A percentile compares a stretch with the other conserved stretches of the same genome.
These are phyloP conservation scores for Vitellaria paradoxa DNA, from an alignment of 179 eudicot genomes.

Conservation along the genomic window DNA sequence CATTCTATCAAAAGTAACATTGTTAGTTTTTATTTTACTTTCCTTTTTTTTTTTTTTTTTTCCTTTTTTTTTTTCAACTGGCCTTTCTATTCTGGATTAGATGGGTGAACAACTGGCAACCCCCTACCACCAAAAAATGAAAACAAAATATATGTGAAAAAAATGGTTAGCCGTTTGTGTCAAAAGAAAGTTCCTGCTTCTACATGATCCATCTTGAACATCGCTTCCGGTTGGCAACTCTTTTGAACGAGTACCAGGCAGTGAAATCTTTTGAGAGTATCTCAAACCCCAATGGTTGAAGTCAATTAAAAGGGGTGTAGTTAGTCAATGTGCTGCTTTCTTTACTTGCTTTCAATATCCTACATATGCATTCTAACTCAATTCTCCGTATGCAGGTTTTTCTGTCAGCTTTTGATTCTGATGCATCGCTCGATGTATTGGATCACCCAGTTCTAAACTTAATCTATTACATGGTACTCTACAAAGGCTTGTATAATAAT, in stretches of 20 bases:
- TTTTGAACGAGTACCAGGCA: neutral
- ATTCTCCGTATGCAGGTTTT: constrained; percentile 7
- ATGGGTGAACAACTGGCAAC: neutral
- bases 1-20: neutral
- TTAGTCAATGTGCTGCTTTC: neutral
- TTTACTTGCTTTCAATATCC: neutral
- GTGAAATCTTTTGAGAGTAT: neutral
- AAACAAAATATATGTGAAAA: neutral
- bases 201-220: neutral
- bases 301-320: neutral
- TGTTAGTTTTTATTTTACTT: neutral
- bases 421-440: no score
- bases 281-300: neutral
- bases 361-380: neutral
- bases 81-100: neutral
- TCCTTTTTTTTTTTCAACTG: neutral
- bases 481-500: no score
- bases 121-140: neutral
- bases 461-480: no score
- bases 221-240: neutral
- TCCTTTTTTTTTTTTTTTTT: no score
- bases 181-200: neutral
- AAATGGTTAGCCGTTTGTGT: neutral
- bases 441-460: no score
- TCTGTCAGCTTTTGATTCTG: no score